Conservation (phyloP, 2,329 filamentous ascomycete genomes). For the Aspergillus cejpii region DNA sequence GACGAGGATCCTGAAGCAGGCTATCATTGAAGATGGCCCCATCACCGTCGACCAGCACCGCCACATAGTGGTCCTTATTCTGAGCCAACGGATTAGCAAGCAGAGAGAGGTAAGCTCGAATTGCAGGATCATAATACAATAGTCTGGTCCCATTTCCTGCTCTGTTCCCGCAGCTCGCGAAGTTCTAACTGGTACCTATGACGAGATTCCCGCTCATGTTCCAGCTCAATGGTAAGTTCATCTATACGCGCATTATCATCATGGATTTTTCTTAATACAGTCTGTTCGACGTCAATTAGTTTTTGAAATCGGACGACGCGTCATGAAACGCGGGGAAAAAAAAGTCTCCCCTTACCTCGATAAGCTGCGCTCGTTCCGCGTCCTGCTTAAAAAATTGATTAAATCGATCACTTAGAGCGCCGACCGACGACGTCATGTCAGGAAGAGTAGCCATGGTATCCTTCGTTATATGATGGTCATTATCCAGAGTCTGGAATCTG, state of each 20-base stretch:
- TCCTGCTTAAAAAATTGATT: not conserved
- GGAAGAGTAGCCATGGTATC: not conserved
- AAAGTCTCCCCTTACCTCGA: not conserved
- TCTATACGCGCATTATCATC: not conserved
- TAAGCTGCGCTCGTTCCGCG: not conserved
- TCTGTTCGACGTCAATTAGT: not conserved
- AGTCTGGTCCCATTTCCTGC: not conserved
- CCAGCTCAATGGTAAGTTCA: not conserved
- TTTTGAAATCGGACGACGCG: too few relatives aligned
- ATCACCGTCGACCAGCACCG: constrained; percentile 11
- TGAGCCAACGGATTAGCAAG: not conserved
- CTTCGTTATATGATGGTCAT: not conserved
- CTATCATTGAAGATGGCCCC: constrained; percentile 10
- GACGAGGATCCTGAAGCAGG: constrained; percentile 2
- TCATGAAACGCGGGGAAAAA: not conserved
- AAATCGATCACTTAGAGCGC: not conserved
- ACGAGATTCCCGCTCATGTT: not conserved
- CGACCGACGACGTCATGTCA: not conserved
- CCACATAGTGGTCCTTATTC: constrained; percentile 8
- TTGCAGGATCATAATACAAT: not conserved
- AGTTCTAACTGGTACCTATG: not conserved
- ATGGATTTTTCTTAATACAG: not conserved
- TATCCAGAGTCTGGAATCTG: not conserved
- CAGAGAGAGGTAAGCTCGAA: not conserved
- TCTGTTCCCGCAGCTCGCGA: not conserved